Evolutionary conservation across 805 yeast species (phyloP).

Genomic region (Cyberlindnera subsufficiens): DNA sequence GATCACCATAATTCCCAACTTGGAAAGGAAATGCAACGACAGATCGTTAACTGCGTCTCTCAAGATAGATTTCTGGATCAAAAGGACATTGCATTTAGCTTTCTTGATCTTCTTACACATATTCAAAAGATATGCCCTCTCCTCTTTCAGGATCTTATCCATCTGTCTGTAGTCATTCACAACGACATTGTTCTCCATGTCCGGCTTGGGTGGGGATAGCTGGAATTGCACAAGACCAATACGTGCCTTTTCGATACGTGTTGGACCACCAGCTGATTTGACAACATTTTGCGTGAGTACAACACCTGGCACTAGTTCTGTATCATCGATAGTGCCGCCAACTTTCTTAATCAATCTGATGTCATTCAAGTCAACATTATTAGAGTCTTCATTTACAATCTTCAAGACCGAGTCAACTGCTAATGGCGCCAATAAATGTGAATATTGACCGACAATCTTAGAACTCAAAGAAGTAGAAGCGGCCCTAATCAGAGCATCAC

Average conservation of each 20-base stretch:
- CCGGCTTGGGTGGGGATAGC: slow-evolving; percentile 94
- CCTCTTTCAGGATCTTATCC: slow-evolving; percentile 98
- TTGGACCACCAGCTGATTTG: slow-evolving; percentile 91
- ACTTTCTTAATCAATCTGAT: slow-evolving; percentile 87
- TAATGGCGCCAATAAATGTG: slow-evolving; percentile 81
- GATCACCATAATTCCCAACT: slow-evolving; percentile 88
- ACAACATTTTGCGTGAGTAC: slow-evolving; percentile 87
- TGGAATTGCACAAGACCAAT: slow-evolving; percentile 85
- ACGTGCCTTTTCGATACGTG: slow-evolving; percentile 87
- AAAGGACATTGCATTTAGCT: slow-evolving; percentile 86
- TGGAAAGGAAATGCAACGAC: slow-evolving; percentile 89
- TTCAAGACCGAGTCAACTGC: slow-evolving; percentile 90
- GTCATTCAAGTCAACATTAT: slow-evolving; percentile 79
- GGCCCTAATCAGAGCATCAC: slow-evolving; percentile 81
- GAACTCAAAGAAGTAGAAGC: slow-evolving; percentile 93
- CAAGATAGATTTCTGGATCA: slow-evolving; percentile 88
- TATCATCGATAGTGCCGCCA: slow-evolving; percentile 97
- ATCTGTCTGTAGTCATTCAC: slow-evolving; percentile 98
- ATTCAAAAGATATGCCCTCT: slow-evolving; percentile 89
- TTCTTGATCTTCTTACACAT: slow-evolving; percentile 95
- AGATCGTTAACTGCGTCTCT: slow-evolving; percentile 85
- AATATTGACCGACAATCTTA: slow-evolving; percentile 92
- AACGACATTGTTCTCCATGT: slow-evolving; percentile 90
- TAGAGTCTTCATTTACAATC: slow-evolving; percentile 56
- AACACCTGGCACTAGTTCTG: slow-evolving; percentile 88